Base-by-base conservation (phyloP, 2,329 filamentous ascomycete species). In the Neofusicoccum kwambonambiense region DNA sequence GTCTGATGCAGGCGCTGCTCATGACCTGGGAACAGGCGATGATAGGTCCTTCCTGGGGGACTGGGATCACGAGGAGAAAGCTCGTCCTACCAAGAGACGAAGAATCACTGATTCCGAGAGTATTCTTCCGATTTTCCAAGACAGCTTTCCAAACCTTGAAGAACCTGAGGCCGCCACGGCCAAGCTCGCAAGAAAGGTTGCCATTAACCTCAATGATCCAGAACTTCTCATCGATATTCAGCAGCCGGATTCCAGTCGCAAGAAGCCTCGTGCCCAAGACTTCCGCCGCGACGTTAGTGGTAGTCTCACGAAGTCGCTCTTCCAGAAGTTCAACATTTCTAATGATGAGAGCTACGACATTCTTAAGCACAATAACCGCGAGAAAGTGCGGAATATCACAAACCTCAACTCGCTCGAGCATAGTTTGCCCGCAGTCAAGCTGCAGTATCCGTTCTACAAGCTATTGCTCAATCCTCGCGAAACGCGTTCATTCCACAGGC, bases 321-420 rank as follows among this genome's bases (percentile, higher is more conserved):
- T 87, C 42, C 87, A 90, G 69, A 89, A 94, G 47, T 99, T 97
- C 83, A 98, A 98, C 74, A 91, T 96, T 65, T 97, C 93, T 35
- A 98, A 98, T 68, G 95, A 99, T 73, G 90, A 95, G 66, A 93
- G 93, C 1, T 99, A 99, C 76, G 93, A 98, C 73, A 87, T 93
- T 66, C 86, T 99, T 50, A 98, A 98, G 78, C 93, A 97, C 77
- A 98, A 97, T 73, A 93, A 96, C 73, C 92, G 96, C 79, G 52
- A 66, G 8, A 98, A 97, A 78, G 91, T 99, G 67, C 89, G 95
- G 69, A 95, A 93, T 61, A 96, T 92, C 1, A 86, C 99, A 67
- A 92, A 93, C 51, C 94, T 93, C 73, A 87, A 97, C 67, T 89
- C 90, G n/a, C 89, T 99, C 47, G 95, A 99, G 76, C 95, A 99